Base-by-base conservation (phyloP, 305 asterid species). In the Fraxinus angustifolia region DNA sequence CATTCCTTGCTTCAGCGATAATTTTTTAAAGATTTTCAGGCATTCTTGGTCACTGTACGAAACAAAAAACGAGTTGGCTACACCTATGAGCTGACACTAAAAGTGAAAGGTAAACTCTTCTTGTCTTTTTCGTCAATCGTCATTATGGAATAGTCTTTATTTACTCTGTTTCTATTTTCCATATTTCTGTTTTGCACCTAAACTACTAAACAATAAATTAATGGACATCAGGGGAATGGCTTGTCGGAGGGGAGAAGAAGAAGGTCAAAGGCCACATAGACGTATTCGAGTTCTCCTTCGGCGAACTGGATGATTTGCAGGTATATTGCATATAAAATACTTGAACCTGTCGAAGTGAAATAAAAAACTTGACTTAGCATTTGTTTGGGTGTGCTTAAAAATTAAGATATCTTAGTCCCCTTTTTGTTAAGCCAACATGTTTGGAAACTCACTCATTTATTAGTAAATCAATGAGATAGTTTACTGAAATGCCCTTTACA, bases 231-330 rank as follows among this genome's bases (percentile, higher is more conserved):
- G 97, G 99, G 45, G 97, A 93, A 84, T 93, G 98, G 99, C 83
- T 81, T 26, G 83, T 95, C 68, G 97, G 94, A 72, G 91, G 85
- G n/a, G 94, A 93, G 87, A 91, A 87, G 56, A 91, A 85, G 90
- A 87, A 81, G 82, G 73, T 93, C 83, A 91, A 91, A 83, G 95
- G 96, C 82, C 81, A 91, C 82, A 83, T 95, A 77, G 99, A 95
- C 35, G 82, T 95, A 21, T 83, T 80, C 0, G 98, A 95, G 80
- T 95, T 95, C 88, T 87, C 99, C 65, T 89, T 89, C 45, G 99
- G 99, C 45, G 98, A 95, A 86, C 88, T 95, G 80, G 99, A 93
- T 77, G 98, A 92, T 78, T 88, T 95, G 87, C 90, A 92, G 99
- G 99, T 95, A 90, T 8, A n/a, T 8, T 1, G 12, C 26, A 78